A percentile compares a stretch with the other conserved stretches of the same genome.
Evolutionary conservation across 768 basidiomycete genomes (phyloP).

Genomic region (Lactifluus volemus): DNA sequence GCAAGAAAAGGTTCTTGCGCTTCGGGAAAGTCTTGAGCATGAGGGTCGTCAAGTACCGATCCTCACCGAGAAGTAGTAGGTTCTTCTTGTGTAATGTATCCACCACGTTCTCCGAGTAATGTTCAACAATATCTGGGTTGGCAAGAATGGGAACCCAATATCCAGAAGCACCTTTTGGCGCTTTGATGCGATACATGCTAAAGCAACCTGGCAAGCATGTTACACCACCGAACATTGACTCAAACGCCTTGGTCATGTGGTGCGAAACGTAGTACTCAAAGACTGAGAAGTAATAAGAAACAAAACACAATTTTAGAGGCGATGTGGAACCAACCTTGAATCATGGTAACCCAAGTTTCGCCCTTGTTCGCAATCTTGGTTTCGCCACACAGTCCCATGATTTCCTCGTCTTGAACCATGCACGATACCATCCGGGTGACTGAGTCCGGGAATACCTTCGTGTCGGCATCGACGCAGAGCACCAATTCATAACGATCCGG

Average conservation of each 20-base stretch:
- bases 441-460: slow-evolving; percentile 98
- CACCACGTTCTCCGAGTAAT: slow-evolving; percentile 98
- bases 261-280: slow-evolving; percentile 99
- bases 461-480: slow-evolving; percentile 95
- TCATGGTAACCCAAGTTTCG: slow-evolving; percentile 99
- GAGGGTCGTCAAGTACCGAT: slow-evolving; percentile 96
- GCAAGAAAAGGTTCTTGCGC: slow-evolving; percentile 98
- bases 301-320: background rate
- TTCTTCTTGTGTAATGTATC: slow-evolving; percentile 99
- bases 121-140: slow-evolving; percentile 97
- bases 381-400: slow-evolving; percentile 98
- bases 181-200: slow-evolving; percentile 99
- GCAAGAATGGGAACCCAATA: slow-evolving; percentile 99
- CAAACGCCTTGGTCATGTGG: slow-evolving; percentile 98
- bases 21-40: slow-evolving; percentile 99
- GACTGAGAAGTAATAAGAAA: slow-evolving; percentile 39
- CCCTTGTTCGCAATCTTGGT: slow-evolving; percentile 99
- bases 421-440: slow-evolving; percentile 92
- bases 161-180: slow-evolving; percentile 90
- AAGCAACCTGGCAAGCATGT: slow-evolving; percentile 99
- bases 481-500: slow-evolving; percentile 95
- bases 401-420: slow-evolving; percentile 95
- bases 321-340: slow-evolving; percentile 61
- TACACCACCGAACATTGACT: slow-evolving; percentile 99
- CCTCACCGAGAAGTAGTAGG: slow-evolving; percentile 90